Conservation (phyloP, 2,329 filamentous ascomycete species). For the Fusarium sp. region DNA sequence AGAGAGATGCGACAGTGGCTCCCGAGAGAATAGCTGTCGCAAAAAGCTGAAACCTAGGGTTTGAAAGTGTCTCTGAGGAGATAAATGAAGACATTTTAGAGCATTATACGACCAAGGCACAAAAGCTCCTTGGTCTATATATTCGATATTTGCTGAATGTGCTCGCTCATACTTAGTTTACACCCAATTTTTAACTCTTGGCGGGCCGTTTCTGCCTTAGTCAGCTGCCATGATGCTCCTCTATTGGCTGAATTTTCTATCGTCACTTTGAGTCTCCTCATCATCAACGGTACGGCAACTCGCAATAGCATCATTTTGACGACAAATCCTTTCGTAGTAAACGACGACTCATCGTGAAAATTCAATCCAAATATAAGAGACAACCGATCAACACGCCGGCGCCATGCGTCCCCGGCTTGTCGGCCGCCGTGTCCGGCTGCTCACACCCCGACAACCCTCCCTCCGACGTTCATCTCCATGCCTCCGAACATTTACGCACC, state of each 20-base stretch:
- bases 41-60: slow-evolving; percentile 69
- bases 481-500: slow-evolving; percentile 45
- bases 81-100: slow-evolving; percentile 57
- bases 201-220: slow-evolving; percentile 27
- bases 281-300: slow-evolving; percentile 10
- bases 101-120: slow-evolving; percentile 23
- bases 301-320: slow-evolving; percentile 7
- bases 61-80: slow-evolving; percentile 55
- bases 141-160: slow-evolving; percentile 4
- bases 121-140: neutral
- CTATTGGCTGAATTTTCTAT: slow-evolving; percentile 33
- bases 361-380: neutral
- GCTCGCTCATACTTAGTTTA: slow-evolving; percentile 1
- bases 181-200: slow-evolving; percentile 18
- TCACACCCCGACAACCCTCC: slow-evolving; percentile 27
- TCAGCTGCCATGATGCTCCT: slow-evolving; percentile 19
- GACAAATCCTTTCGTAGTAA: neutral
- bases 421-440: slow-evolving; percentile 44
- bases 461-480: slow-evolving; percentile 34
- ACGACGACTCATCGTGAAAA: neutral
- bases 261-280: slow-evolving; percentile 23
- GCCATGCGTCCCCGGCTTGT: slow-evolving; percentile 56
- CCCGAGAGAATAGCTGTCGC: slow-evolving; percentile 76
- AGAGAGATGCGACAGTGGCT: slow-evolving; percentile 67
- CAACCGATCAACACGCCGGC: slow-evolving; percentile 2